These are phyloP conservation scores for Selaginella moellendorffii DNA, from an alignment of 75 land plant genomes.

Conservation along the genomic window DNA sequence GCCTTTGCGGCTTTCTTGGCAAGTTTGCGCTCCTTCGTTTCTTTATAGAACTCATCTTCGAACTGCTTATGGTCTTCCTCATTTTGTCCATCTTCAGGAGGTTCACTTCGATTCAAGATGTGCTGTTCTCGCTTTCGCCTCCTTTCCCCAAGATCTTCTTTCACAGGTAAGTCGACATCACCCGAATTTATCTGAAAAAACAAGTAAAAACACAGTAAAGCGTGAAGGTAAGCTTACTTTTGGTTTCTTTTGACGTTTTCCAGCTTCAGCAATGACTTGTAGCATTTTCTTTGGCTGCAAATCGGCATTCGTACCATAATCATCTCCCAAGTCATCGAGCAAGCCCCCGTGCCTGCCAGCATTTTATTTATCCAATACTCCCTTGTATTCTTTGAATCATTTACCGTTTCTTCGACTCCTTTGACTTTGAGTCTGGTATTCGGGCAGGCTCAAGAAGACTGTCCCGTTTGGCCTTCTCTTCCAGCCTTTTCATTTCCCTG, in stretches of 20 bases:
- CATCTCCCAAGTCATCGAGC: constrained; percentile 74
- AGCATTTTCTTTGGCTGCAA: constrained; percentile 14
- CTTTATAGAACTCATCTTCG: constrained; percentile 67
- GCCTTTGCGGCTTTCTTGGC: constrained; percentile 55
- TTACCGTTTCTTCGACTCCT: not conserved
- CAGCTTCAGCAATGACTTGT: not conserved
- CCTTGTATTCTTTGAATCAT: not conserved
- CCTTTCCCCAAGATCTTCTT: constrained; percentile 90
- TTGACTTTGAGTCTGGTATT: not conserved
- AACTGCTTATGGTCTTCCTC: constrained; percentile 22
- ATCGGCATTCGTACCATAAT: constrained; percentile 20
- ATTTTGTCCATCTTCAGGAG: constrained; percentile 9
- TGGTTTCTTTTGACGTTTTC: not conserved
- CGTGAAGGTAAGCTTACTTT: not conserved
- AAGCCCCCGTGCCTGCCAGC: constrained; percentile 37
- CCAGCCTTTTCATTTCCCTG: not conserved
- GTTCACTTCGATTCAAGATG: not conserved
- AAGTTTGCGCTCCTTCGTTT: constrained; percentile 35
- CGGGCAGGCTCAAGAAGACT: not conserved
- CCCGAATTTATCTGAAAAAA: constrained; percentile 59
- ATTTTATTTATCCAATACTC: not conserved
- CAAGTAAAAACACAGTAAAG: not conserved
- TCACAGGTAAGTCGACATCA: constrained; percentile 79
- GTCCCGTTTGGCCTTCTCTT: not conserved
- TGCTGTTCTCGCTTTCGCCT: constrained; percentile 55